Conservation (phyloP, 2,329 filamentous ascomycete genomes). For the Pleomassaria siparia region DNA sequence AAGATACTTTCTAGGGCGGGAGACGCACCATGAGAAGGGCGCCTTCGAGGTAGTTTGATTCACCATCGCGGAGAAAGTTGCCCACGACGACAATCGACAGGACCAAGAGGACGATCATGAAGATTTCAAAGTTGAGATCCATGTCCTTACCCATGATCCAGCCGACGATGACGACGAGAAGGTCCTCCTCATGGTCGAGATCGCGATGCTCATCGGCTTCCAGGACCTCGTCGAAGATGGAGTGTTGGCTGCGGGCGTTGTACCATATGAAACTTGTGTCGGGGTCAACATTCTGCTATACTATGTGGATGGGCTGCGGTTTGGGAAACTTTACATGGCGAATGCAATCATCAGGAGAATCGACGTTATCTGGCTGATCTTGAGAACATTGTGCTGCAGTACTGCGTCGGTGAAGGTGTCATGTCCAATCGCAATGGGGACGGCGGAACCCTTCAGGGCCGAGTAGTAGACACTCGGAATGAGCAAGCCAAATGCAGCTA, state of each 20-base stretch:
- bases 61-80: conserved; percentile 83
- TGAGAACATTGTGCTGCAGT: conserved; percentile 37
- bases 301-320: conserved; percentile 52
- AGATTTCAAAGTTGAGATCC: conserved; percentile 83
- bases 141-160: conserved; percentile 74
- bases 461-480: conserved; percentile 40
- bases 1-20: too few relatives aligned
- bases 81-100: conserved; percentile 84
- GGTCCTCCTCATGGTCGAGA: conserved; percentile 62
- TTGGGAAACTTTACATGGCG: conserved; percentile 52
- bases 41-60: conserved; percentile 89
- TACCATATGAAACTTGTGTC: conserved; percentile 62
- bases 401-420: conserved; percentile 36
- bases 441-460: conserved; percentile 47
- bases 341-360: conserved; percentile 41
- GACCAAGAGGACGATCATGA: conserved; percentile 80
- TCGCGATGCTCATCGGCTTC: conserved; percentile 70
- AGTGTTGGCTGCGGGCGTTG: conserved; percentile 73
- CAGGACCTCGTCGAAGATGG: conserved; percentile 75
- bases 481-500: conserved; percentile 63
- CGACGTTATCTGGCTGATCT: conserved; percentile 39
- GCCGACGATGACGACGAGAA: conserved; percentile 75
- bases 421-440: conserved; percentile 27
- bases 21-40: conserved; percentile 65
- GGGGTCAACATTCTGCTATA: conserved; percentile 52